Conservation (phyloP, 208 protist genomes). For the Trypanosoma avium region DNA sequence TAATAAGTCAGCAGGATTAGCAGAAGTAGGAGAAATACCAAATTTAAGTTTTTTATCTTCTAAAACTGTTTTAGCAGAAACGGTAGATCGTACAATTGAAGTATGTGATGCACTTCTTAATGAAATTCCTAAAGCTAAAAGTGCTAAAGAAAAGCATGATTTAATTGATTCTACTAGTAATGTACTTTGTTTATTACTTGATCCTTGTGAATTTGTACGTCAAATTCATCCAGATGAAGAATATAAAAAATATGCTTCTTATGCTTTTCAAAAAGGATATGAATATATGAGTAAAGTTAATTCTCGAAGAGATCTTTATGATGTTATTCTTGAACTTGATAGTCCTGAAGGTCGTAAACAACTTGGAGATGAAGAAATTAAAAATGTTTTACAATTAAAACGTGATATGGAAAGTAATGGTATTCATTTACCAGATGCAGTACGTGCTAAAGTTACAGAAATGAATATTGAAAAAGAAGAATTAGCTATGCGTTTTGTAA, state of each 20-base stretch:
- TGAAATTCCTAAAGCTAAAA: constrained; percentile 60
- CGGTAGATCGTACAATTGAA: constrained; percentile 73
- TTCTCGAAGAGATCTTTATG: constrained; percentile 81
- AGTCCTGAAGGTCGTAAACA: constrained; percentile 55
- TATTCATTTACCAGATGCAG: constrained; percentile 81
- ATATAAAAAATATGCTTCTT: constrained; percentile 74
- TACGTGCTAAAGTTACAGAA: constrained; percentile 74
- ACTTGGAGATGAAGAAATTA: constrained; percentile 82
- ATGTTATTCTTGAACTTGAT: constrained; percentile 78
- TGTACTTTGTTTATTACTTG: constrained; percentile 88
- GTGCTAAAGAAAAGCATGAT: constrained; percentile 85
- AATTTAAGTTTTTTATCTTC: constrained; percentile 74
- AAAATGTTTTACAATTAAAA: constrained; percentile 87
- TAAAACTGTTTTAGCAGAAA: constrained; percentile 56
- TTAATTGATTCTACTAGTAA: constrained; percentile 92
- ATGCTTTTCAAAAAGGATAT: constrained; percentile 86
- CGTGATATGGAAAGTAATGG: constrained; percentile 93
- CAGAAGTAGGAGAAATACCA: constrained; percentile 52
- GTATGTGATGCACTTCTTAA: constrained; percentile 73
- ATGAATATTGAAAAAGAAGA: constrained; percentile 91
- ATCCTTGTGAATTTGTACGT: constrained; percentile 92
- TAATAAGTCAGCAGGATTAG: background rate
- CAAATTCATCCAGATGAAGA: constrained; percentile 86
- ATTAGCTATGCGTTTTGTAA: constrained; percentile 82
- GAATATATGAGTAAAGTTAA: constrained; percentile 93